A percentile compares a stretch with the other conserved stretches of the same genome.
These are phyloP conservation scores for Trichophyton benhamiae DNA, from an alignment of 2,329 filamentous ascomycete genomes.

Conservation along the genomic window DNA sequence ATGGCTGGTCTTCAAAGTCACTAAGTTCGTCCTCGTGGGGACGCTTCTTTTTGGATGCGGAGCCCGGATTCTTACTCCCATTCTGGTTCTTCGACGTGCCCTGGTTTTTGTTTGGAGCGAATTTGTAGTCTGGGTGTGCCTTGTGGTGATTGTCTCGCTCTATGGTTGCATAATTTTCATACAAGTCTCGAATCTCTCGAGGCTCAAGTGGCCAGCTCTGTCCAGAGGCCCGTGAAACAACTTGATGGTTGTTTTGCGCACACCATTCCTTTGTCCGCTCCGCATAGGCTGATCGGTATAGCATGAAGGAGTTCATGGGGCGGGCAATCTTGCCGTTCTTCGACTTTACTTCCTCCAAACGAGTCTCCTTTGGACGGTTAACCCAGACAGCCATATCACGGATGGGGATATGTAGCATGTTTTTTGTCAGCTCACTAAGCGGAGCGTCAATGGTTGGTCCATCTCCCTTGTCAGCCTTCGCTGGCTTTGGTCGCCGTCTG, in stretches of 20 bases:
- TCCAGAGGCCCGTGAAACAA: conserved; percentile 79
- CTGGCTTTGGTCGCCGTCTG: conserved; percentile 13
- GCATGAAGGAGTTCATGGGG: conserved; percentile 96
- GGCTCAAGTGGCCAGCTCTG: conserved; percentile 75
- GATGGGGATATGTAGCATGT: conserved; percentile 41
- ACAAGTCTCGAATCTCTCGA: conserved; percentile 57
- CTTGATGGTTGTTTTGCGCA: conserved; percentile 80
- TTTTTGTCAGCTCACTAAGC: conserved; percentile 16
- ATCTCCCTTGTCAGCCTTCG: conserved; percentile 10
- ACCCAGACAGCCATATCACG: conserved; percentile 73
- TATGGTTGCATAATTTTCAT: conserved; percentile 63
- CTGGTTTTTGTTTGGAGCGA: conserved; percentile 64
- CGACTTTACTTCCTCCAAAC: conserved; percentile 55
- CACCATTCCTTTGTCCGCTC: conserved; percentile 73
- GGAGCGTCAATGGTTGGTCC: conserved; percentile 13
- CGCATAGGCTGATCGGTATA: conserved; percentile 88
- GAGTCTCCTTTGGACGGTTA: conserved; percentile 53
- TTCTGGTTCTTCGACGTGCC: conserved; percentile 10
- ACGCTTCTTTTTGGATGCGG: conserved; percentile 37
- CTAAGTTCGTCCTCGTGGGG: conserved; percentile 27
- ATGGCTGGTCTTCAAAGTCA: conserved; percentile 26
- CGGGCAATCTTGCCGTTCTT: conserved; percentile 71
- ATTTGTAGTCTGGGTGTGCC: conserved; percentile 88
- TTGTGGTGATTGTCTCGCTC: conserved; percentile 75
- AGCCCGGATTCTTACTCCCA: background rate